Conservation (phyloP, 73 alveolate genomes). For the Paramecium caudatum region DNA sequence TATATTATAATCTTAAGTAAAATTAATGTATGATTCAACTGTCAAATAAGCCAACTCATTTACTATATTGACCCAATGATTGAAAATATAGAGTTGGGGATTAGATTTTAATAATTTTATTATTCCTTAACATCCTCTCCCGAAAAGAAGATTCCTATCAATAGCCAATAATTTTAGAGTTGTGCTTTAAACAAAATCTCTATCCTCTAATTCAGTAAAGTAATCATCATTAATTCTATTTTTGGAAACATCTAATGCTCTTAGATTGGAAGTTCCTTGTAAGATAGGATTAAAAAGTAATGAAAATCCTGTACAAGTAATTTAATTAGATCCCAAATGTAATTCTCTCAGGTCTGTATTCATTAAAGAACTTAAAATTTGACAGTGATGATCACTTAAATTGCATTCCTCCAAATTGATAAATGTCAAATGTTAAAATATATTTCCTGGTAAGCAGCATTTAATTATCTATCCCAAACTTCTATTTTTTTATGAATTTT, state of each 20-base stretch:
- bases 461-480: neutral
- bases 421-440: neutral
- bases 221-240: conserved; percentile 35
- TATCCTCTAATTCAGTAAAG: neutral
- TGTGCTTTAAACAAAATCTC: too few species aligned
- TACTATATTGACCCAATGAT: conserved; percentile 1
- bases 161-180: neutral
- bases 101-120: neutral
- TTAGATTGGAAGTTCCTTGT: neutral
- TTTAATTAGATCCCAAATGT: neutral
- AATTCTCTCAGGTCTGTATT: neutral
- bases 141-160: neutral
- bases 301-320: neutral
- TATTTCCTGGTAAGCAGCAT: neutral
- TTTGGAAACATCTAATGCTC: neutral
- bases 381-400: neutral
- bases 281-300: conserved; percentile 1
- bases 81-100: conserved; percentile 15
- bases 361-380: neutral
- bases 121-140: neutral
- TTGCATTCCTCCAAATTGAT: neutral
- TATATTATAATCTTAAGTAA: neutral
- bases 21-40: neutral
- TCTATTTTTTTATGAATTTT: neutral
- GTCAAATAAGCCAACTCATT: neutral